Base-by-base conservation (phyloP, 257 asterid species). In the Solanum gandarillasii region DNA sequence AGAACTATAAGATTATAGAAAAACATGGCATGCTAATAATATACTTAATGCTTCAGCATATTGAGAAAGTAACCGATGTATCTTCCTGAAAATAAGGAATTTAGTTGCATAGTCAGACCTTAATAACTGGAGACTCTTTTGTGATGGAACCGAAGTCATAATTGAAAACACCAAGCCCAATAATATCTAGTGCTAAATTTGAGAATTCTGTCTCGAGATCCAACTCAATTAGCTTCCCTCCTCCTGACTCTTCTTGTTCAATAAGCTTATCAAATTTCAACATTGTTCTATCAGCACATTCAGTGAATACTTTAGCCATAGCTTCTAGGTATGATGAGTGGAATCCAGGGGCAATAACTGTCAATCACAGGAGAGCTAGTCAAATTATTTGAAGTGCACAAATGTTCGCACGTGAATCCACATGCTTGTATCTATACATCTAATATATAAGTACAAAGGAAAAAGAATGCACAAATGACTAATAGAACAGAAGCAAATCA, bases 131-230 rank as follows among this genome's bases (percentile, higher is more conserved):
- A 84, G 99, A 97, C 91, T 97, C 99, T 87, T 94, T 95, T 16
- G 98, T 93, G 83, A 97, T 96, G 87, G 99, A 97, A 87, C 99
- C 99, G 74, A 97, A 97, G 91, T 97, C 98, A 86, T 91, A 97
- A 89, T 97, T 95, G 90, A 97, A 97, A 88, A 95, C 98, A 82
- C 98, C 98, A 87, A 96, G 94, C 43, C 99, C 99, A 79, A 97
- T 95, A 71, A 97, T 97, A 94, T 97, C 99, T 11, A 97, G 94
- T 5, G 99, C 99, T 92, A 97, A 90, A 91, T 89, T 95, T 88
- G 99, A 97, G 90, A 97, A 97, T 87, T 95, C 99, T 86, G 98
- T 95, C 92, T 97, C 99, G 9, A 97, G 94, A 85, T 97, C 99
- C 94, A 97, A 83, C 90, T 93, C 98, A 73, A 94, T 89, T 86